phyloP scores from a whole-genome alignment of 441 rosid species.

The Omphalea diandra region DNA sequence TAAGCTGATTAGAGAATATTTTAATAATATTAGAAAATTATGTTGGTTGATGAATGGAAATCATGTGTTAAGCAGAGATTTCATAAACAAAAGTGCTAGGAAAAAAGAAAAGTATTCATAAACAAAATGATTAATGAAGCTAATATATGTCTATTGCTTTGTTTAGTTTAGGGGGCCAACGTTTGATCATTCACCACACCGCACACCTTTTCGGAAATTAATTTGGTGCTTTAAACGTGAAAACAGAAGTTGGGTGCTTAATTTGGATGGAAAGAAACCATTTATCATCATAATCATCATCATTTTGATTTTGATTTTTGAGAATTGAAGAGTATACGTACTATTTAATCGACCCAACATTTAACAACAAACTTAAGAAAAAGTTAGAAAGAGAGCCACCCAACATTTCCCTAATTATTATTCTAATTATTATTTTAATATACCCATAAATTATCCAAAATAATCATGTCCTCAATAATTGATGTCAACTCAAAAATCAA shows the following conservation, averaged over 20 bases:
- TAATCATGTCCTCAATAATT: slow-evolving; percentile 19
- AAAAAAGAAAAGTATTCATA: no score
- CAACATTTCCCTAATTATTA: background rate
- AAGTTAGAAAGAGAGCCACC: slow-evolving; percentile 12
- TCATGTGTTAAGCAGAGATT: no score
- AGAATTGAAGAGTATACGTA: background rate
- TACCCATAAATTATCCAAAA: background rate
- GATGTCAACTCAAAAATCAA: background rate
- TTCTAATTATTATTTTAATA: no score
- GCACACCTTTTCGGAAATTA: no score
- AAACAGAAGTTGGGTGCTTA: background rate
- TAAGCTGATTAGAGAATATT: no score
- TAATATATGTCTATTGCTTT: no score
- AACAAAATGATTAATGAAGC: background rate
- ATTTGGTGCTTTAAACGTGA: background rate
- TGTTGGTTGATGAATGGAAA: no score
- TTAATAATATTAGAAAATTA: no score
- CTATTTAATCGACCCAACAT: no score
- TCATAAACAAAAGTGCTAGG: no score
- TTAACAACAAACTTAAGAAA: background rate
- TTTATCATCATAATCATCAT: no score
- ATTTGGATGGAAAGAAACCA: background rate
- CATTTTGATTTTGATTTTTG: slow-evolving; percentile 21
- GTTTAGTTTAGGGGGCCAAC: background rate
- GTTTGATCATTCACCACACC: background rate